Percentiles rank a stretch among this genome's conserved stretches.
These are phyloP conservation scores for Citrus sinensis DNA, from an alignment of 345 rosid species.

Conservation along the genomic window DVS_A1.0 CM039162.1:24275001-24275500, in stretches of 20 bases:
- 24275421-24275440: background rate
- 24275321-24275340: too few species aligned
- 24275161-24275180: background rate
- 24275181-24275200: background rate
- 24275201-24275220: constrained; percentile 16
- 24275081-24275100: background rate
- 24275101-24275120: background rate
- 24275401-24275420: background rate
- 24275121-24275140: background rate
- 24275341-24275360: background rate
- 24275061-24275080: background rate
- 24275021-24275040: background rate
- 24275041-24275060: background rate
- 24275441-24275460: background rate
- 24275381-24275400: background rate
- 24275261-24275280: background rate
- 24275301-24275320: background rate
- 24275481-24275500: background rate
- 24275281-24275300: background rate
- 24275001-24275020: too few species aligned
- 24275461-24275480: background rate
- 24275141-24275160: constrained; percentile 13
- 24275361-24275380: background rate
- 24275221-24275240: constrained; percentile 16
- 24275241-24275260: background rate